Percentiles rank a stretch among this genome's conserved stretches.
Conservation (phyloP, 768 basidiomycete species). For the Leccinum incarnatum region DNA sequence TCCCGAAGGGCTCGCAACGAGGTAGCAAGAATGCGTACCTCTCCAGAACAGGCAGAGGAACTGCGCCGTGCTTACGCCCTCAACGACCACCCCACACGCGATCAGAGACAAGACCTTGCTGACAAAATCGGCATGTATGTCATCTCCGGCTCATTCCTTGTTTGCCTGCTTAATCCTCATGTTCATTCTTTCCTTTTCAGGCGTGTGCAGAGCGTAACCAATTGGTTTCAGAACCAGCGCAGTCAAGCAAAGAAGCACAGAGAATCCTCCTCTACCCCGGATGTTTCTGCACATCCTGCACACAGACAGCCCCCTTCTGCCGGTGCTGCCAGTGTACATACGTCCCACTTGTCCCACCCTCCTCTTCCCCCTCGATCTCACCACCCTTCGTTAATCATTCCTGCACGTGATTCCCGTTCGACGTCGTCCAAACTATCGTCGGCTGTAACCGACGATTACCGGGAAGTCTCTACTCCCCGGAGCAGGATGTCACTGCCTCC, state of each 20-base stretch:
- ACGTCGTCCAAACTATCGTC: constrained; percentile 12
- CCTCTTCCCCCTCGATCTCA: constrained; percentile 28
- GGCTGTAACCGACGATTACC: constrained; percentile 17
- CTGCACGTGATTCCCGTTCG: constrained; percentile 19
- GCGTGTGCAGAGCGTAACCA: constrained; percentile 76
- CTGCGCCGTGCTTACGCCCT: constrained; percentile 61
- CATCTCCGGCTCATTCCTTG: constrained; percentile 11
- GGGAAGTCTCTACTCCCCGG: constrained; percentile 20
- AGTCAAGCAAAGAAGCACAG: constrained; percentile 71
- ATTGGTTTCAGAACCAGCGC: constrained; percentile 88
- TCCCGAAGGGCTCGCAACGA: constrained; percentile 32
- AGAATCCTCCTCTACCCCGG: constrained; percentile 37
- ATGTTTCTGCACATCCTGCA: constrained; percentile 5
- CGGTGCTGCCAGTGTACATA: constrained; percentile 1
- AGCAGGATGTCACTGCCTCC: constrained; percentile 34
- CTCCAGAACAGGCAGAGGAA: constrained; percentile 64
- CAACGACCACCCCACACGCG: constrained; percentile 65
- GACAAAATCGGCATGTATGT: constrained; percentile 75
- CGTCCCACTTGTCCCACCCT: constrained; percentile 14
- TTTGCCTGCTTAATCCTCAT: constrained; percentile 27
- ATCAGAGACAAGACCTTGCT: constrained; percentile 64
- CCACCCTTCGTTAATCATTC: constrained; percentile 29
- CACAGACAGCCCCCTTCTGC: constrained; percentile 17
- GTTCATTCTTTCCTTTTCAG: constrained; percentile 36
- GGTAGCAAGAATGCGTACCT: constrained; percentile 54